These are phyloP conservation scores for Bromus sterilis DNA, from an alignment of 176 grass and related monocot species.

Conservation along the genomic window DNA sequence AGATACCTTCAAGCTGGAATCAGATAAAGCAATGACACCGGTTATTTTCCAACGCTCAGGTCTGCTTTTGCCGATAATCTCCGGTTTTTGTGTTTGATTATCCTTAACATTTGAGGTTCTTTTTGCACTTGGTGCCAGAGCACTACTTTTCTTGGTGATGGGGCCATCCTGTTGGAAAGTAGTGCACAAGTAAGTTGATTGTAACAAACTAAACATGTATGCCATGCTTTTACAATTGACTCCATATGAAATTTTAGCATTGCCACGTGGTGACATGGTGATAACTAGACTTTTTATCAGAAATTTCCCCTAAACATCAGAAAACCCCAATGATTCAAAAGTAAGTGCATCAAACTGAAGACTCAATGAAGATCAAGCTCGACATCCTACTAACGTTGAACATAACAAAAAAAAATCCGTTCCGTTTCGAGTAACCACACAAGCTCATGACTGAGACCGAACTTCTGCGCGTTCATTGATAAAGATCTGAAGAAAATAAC, in stretches of 20 bases:
- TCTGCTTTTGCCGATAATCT: slow-evolving; percentile 47
- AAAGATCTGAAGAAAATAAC: not conserved
- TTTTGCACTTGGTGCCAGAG: slow-evolving; percentile 15
- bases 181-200: not conserved
- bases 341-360: not conserved
- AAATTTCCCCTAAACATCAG: too few species aligned
- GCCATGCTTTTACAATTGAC: not conserved
- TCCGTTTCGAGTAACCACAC: not conserved
- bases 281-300: not conserved
- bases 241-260: not conserved
- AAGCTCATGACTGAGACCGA: not conserved
- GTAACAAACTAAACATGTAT: not conserved
- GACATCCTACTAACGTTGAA: too few species aligned
- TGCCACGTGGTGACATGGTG: not conserved
- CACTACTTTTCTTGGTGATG: slow-evolving; percentile 51
- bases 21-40: slow-evolving; percentile 66
- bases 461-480: not conserved
- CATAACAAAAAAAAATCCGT: not conserved
- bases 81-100: slow-evolving; percentile 14
- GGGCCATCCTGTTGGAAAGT: slow-evolving; percentile 62
- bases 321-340: not conserved
- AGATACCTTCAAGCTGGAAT: slow-evolving; percentile 58
- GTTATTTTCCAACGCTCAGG: slow-evolving; percentile 61
- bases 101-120: slow-evolving; percentile 34
- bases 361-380: not conserved